Conservation (phyloP, 2,329 filamentous ascomycete genomes). For the Hypomyces perniciosus region DNA sequence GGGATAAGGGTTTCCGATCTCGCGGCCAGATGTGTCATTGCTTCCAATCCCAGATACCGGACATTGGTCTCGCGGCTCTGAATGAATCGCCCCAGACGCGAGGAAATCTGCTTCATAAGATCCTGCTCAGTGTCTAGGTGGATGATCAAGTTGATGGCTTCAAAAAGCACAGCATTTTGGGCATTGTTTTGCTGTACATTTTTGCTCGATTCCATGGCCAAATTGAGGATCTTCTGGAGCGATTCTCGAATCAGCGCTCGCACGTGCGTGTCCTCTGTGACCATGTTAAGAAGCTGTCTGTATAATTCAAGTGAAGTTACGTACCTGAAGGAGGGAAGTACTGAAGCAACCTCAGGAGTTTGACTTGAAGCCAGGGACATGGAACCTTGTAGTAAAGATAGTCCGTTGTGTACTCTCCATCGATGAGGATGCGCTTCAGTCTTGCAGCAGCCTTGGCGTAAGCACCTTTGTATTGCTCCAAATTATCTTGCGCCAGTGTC, state of each 20-base stretch:
- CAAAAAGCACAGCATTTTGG: constrained; percentile 94
- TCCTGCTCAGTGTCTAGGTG: constrained; percentile 92
- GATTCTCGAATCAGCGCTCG: constrained; percentile 89
- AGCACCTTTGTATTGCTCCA: constrained; percentile 89
- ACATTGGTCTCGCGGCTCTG: constrained; percentile 97
- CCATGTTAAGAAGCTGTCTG: constrained; percentile 8
- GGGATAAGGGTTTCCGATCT: constrained; percentile 90
- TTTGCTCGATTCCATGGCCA: constrained; percentile 89
- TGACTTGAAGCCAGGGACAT: constrained; percentile 97
- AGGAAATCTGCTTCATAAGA: constrained; percentile 93
- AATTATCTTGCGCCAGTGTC: constrained; percentile 86
- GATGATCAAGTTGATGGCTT: constrained; percentile 97
- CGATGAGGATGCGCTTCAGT: constrained; percentile 83
- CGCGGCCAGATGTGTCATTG: constrained; percentile 96
- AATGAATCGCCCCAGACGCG: constrained; percentile 87
- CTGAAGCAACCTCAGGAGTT: constrained; percentile 83
- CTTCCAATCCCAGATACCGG: constrained; percentile 88
- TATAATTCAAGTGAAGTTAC: constrained; percentile 20
- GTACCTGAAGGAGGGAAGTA: constrained; percentile 91
- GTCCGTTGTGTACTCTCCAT: constrained; percentile 81
- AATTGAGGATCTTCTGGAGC: constrained; percentile 82
- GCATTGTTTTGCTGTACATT: constrained; percentile 99
- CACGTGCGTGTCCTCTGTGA: constrained; percentile 79
- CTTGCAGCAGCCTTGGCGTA: constrained; percentile 90
- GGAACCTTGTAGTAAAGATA: constrained; percentile 99